Percentiles rank a stretch among this genome's conserved stretches.
phyloP scores from a whole-genome alignment of 2,329 filamentous ascomycete species.

The Pyrenophora graminea region DNA sequence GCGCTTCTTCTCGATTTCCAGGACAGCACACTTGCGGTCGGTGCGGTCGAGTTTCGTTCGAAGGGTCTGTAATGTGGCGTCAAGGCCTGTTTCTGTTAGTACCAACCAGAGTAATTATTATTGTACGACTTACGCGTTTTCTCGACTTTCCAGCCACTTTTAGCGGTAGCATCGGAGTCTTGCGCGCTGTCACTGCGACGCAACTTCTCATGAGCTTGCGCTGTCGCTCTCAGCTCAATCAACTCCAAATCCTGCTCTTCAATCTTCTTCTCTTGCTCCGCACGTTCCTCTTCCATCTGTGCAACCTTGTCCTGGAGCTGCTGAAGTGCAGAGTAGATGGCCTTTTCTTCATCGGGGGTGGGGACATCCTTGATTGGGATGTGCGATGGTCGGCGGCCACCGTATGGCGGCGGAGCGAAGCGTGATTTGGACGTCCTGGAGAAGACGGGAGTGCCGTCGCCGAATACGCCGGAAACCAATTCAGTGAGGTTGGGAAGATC shows the following conservation, averaged over 20 bases:
- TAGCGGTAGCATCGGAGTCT: slow-evolving; percentile 51
- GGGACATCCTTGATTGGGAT: slow-evolving; percentile 58
- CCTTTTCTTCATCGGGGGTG: slow-evolving; percentile 65
- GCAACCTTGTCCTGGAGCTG: slow-evolving; percentile 62
- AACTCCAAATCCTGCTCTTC: slow-evolving; percentile 59
- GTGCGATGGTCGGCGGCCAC: slow-evolving; percentile 44
- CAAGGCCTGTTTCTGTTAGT: slow-evolving; percentile 54
- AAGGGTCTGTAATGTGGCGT: slow-evolving; percentile 63
- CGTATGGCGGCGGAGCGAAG: slow-evolving; percentile 54
- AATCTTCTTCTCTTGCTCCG: slow-evolving; percentile 54
- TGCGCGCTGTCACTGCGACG: slow-evolving; percentile 55
- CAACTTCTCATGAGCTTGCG: slow-evolving; percentile 48
- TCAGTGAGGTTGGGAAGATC: slow-evolving; percentile 66
- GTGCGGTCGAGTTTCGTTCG: slow-evolving; percentile 66
- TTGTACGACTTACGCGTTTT: slow-evolving; percentile 58
- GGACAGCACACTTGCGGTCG: slow-evolving; percentile 64
- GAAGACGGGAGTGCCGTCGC: slow-evolving; percentile 62
- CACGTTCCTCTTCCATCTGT: slow-evolving; percentile 60
- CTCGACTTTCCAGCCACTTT: slow-evolving; percentile 50
- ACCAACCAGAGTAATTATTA: neutral
- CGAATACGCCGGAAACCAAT: slow-evolving; percentile 62
- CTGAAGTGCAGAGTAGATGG: slow-evolving; percentile 64
- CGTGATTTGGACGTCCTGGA: slow-evolving; percentile 58
- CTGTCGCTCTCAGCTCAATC: slow-evolving; percentile 54
- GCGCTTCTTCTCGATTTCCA: slow-evolving; percentile 66